Percentiles rank a stretch among this genome's conserved stretches.
Conservation (phyloP, 306 rosid genomes). For the Prunus campanulata region DNA sequence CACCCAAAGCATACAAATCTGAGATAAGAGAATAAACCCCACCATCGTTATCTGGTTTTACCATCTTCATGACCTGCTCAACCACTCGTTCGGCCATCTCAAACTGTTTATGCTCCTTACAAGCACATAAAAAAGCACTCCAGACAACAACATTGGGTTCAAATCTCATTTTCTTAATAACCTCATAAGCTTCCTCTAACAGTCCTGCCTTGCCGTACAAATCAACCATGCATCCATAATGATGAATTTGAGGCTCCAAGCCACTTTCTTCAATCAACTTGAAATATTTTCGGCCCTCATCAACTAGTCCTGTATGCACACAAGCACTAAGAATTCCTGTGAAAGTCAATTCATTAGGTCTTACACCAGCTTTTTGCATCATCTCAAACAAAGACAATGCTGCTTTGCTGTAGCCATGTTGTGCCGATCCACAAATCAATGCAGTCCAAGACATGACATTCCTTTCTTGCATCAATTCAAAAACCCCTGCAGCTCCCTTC, state of each 20-base stretch:
- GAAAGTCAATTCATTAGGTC: constrained; percentile 58
- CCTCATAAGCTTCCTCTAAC: constrained; percentile 57
- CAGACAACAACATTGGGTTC: constrained; percentile 48
- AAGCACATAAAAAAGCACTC: constrained; percentile 54
- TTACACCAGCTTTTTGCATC: constrained; percentile 43
- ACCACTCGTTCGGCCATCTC: constrained; percentile 61
- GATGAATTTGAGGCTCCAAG: constrained; percentile 50
- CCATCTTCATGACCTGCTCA: constrained; percentile 35
- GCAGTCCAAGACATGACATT: constrained; percentile 56
- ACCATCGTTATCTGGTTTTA: constrained; percentile 41
- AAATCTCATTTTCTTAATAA: constrained; percentile 43
- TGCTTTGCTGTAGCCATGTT: constrained; percentile 40
- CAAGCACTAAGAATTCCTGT: constrained; percentile 64
- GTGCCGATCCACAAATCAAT: constrained; percentile 50
- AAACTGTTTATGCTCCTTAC: constrained; percentile 52
- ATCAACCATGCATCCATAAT: constrained; percentile 62
- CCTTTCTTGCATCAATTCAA: constrained; percentile 39
- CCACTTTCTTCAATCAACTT: constrained; percentile 52
- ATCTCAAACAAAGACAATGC: constrained; percentile 47
- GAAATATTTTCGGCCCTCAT: constrained; percentile 51
- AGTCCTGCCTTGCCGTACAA: constrained; percentile 55
- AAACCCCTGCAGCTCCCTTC: constrained; percentile 44
- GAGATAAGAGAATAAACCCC: constrained; percentile 49
- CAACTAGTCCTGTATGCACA: constrained; percentile 46
- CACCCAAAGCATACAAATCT: constrained; percentile 58